These are phyloP conservation scores for Phialocephala sp. DNA, from an alignment of 2,329 filamentous ascomycete genomes.

Conservation along the genomic window DNA sequence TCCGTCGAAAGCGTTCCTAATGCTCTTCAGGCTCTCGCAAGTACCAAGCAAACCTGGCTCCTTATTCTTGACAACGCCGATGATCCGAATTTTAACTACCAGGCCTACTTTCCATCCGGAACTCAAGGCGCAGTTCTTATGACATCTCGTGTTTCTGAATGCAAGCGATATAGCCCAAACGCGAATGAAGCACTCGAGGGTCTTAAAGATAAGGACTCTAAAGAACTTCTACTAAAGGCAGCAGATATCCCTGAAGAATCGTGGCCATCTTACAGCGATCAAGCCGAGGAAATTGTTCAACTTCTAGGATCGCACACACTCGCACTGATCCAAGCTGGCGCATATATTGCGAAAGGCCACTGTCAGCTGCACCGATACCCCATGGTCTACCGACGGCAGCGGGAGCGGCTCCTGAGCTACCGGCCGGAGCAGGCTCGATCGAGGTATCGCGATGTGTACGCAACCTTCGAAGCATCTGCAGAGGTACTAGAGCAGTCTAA, in stretches of 20 bases:
- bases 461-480: slow-evolving; percentile 46
- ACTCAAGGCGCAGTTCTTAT: slow-evolving; percentile 45
- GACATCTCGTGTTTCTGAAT: slow-evolving; percentile 46
- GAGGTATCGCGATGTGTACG: slow-evolving; percentile 45
- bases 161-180: slow-evolving; percentile 40
- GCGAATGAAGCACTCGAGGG: slow-evolving; percentile 37
- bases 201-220: slow-evolving; percentile 40
- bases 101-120: slow-evolving; percentile 43
- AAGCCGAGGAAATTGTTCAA: slow-evolving; percentile 33
- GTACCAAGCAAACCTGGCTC: slow-evolving; percentile 41
- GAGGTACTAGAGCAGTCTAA: slow-evolving; percentile 33
- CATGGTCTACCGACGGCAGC: slow-evolving; percentile 21
- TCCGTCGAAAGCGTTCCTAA: slow-evolving; percentile 23
- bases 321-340: slow-evolving; percentile 41
- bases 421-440: slow-evolving; percentile 40
- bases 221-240: slow-evolving; percentile 39
- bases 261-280: slow-evolving; percentile 25
- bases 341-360: slow-evolving; percentile 28
- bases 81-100: slow-evolving; percentile 43
- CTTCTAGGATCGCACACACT: slow-evolving; percentile 41
- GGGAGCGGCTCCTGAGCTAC: slow-evolving; percentile 39
- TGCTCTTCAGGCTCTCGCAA: slow-evolving; percentile 32
- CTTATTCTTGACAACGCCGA: slow-evolving; percentile 52
- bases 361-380: slow-evolving; percentile 30
- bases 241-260: slow-evolving; percentile 12